Base-by-base conservation (phyloP, 2,329 filamentous ascomycete species). In the Laburnicola sp. region DNA sequence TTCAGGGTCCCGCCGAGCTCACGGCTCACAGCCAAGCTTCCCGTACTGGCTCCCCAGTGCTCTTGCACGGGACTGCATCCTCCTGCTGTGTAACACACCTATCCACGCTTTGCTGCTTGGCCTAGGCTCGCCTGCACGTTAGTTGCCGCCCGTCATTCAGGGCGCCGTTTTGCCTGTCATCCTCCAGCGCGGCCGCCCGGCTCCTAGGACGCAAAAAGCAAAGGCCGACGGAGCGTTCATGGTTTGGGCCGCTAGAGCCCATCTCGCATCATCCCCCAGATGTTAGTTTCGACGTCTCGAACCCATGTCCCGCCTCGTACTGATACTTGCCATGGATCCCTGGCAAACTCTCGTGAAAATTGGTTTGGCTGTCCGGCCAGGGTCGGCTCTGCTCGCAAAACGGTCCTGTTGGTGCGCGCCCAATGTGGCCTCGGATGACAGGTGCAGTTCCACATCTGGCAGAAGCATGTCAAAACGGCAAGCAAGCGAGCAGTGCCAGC, bases 81-180 rank as follows among this genome's bases (percentile, higher is more conserved):
- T 63, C 58, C 59, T 68, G 68, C 56, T 47, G 69, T 71, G 68
- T 59, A 68, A 71, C 66, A 40, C 62, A 60, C 59, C 57, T 54
- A 54, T 56, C 64, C 63, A 63, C 56, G 59, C 65, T 61, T 62
- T 51, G 49, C 51, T 23, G 58, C 56, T 57, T 63, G 62, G 62
- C 58, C 57, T 57, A 62, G 62, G 36, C 52, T 51, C 54, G 58
- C 62, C 65, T 65, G 60, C 62, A 60, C 58, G 59, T 66, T 70
- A 71, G 69, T 60, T 65, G 63, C 69, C 69, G 65, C 66, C 41
- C 65, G 67, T 70, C 66, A 69, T 58, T 59, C 62, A 54, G 59
- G 51, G 56, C 48, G 40, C 49, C 44, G 48, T 36, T 48, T 53
- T 45, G 43, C 50, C 54, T 53, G 48, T 54, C 46, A 53, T 54